These are phyloP conservation scores for Blastobotrys apis DNA, from an alignment of 1,139 yeast genomes.

Conservation along the genomic window DNA sequence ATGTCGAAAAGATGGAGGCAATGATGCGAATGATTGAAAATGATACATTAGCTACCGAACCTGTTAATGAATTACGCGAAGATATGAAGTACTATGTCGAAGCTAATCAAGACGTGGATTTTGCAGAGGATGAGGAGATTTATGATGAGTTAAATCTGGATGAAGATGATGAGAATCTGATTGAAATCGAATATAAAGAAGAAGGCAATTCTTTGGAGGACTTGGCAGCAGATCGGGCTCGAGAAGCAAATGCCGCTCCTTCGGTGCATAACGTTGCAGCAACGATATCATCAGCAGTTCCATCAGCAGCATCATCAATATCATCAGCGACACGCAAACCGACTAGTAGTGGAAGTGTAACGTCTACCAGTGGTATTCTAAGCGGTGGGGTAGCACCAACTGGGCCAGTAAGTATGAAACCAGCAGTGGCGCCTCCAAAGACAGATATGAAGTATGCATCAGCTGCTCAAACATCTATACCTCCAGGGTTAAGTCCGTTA, in stretches of 20 bases:
- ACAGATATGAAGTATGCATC: conserved; percentile 67
- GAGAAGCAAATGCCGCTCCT: conserved; percentile 8
- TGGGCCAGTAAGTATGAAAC: conserved; percentile 43
- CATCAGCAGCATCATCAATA: conserved; percentile 7
- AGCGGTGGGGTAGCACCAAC: too few species aligned
- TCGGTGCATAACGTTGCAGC: conserved; percentile 15
- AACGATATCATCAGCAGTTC: conserved; percentile 13
- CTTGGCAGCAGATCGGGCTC: conserved; percentile 32
- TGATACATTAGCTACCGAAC: conserved; percentile 77
- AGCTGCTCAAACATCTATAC: conserved; percentile 46
- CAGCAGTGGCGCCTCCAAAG: conserved; percentile 65
- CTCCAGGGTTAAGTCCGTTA: conserved; percentile 23
- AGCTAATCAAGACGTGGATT: conserved; percentile 92
- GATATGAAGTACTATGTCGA: conserved; percentile 94
- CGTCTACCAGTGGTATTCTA: too few species aligned
- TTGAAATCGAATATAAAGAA: conserved; percentile 43
- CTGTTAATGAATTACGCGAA: conserved; percentile 75
- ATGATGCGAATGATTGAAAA: conserved; percentile 76
- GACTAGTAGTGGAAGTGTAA: conserved; percentile 5
- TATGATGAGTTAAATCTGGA: conserved; percentile 83
- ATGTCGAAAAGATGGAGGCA: conserved; percentile 70
- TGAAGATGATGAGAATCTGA: conserved; percentile 53
- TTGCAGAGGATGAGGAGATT: conserved; percentile 90
- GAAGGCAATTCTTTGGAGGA: conserved; percentile 38
- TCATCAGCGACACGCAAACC: background rate